Evolutionary conservation across 1,139 yeast species (phyloP).

Genomic region (Keqinozyma sinolaborantium): DNA sequence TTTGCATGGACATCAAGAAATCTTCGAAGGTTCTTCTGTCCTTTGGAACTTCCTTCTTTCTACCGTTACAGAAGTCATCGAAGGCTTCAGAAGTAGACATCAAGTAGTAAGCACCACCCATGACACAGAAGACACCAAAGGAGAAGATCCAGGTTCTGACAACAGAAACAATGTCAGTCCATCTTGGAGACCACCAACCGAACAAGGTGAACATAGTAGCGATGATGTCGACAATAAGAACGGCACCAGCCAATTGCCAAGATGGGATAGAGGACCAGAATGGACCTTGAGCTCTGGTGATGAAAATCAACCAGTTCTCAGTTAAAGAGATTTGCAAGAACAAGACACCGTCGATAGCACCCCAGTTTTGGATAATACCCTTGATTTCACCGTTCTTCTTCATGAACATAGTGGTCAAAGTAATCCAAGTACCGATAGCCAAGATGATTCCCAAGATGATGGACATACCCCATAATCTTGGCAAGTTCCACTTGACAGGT

Average conservation of each 20-base stretch:
- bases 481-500: constrained; percentile 99
- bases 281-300: constrained; percentile 93
- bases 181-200: constrained; percentile 98
- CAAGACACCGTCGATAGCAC: constrained; percentile 87
- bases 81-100: constrained; percentile 85
- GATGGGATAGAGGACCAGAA: constrained; percentile 93
- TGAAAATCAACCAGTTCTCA: constrained; percentile 95
- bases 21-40: constrained; percentile 86
- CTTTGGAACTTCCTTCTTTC: constrained; percentile 61
- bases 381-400: constrained; percentile 51
- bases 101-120: constrained; percentile 95
- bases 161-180: constrained; percentile 94
- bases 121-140: constrained; percentile 91
- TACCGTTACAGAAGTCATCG: constrained; percentile 94
- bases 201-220: constrained; percentile 89
- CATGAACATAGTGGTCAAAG: constrained; percentile 87
- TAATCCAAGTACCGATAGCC: constrained; percentile 90
- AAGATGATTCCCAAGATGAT: constrained; percentile 74
- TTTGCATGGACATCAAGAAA: constrained; percentile 94
- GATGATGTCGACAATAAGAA: constrained; percentile 78
- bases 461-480: constrained; percentile 97
- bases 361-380: constrained; percentile 92
- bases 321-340: constrained; percentile 90
- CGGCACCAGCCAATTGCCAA: constrained; percentile 95
- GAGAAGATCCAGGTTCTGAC: constrained; percentile 94